These are phyloP conservation scores for Ceriops tagal DNA, from an alignment of 345 rosid genomes.

Conservation along the genomic window DNA sequence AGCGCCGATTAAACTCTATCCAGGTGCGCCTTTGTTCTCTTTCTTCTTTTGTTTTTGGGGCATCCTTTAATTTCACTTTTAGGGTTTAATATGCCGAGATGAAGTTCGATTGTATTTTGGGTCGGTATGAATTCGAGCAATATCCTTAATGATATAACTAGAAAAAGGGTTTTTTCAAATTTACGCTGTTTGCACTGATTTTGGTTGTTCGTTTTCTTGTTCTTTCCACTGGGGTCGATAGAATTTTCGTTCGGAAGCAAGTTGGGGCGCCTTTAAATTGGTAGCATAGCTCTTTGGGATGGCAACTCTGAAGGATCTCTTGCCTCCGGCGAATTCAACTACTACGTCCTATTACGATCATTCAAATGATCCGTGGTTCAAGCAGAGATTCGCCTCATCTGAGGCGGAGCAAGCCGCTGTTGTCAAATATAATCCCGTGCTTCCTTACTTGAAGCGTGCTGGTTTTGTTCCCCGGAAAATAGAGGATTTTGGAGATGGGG, in stretches of 20 bases:
- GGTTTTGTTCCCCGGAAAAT: constrained; percentile 75
- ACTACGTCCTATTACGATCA: constrained; percentile 64
- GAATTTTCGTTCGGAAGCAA: not conserved
- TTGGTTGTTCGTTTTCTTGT: not conserved
- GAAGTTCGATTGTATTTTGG: too few species aligned
- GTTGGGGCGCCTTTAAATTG: not conserved
- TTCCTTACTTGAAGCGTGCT: constrained; percentile 63
- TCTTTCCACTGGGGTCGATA: not conserved
- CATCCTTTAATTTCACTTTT: too few species aligned
- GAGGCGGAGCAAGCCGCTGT: constrained; percentile 42
- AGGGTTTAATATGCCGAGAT: too few species aligned
- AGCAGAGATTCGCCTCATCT: constrained; percentile 51
- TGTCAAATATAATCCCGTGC: constrained; percentile 50
- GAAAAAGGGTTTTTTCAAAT: too few species aligned
- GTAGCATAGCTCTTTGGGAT: constrained; percentile 19
- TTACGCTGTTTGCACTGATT: not conserved
- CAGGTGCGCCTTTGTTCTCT: too few species aligned
- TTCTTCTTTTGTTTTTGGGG: too few species aligned
- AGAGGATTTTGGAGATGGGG: constrained; percentile 97
- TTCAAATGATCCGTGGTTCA: constrained; percentile 90
- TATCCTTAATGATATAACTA: too few species aligned
- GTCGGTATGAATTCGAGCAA: too few species aligned
- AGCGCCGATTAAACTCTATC: too few species aligned
- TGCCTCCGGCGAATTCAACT: constrained; percentile 68
- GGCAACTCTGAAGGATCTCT: constrained; percentile 59